Conservation (phyloP, 2,329 filamentous ascomycete species). For the Talaromyces sp. region DNA sequence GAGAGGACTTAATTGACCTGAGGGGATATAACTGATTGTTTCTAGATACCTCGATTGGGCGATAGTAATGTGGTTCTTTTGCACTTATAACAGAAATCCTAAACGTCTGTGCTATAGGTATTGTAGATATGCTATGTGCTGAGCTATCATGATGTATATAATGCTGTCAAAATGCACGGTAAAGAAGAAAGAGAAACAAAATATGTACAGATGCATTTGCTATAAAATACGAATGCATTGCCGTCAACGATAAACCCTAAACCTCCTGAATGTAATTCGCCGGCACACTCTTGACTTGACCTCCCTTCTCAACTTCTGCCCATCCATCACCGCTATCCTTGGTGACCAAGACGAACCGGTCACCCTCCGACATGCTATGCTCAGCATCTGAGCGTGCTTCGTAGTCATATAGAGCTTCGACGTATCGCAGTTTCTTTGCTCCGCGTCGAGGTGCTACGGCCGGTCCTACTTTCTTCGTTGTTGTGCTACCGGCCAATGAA, state of each 20-base stretch:
- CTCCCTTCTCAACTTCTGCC: conserved; percentile 93
- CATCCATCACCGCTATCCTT: conserved; percentile 90
- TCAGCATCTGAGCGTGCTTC: conserved; percentile 79
- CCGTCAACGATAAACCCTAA: conserved; percentile 28
- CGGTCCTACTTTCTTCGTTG: conserved; percentile 78
- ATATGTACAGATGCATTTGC: conserved; percentile 6
- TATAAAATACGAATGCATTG: not conserved
- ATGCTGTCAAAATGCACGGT: conserved; percentile 16
- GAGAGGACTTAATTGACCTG: conserved; percentile 33
- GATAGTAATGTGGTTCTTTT: not conserved
- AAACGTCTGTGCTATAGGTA: not conserved
- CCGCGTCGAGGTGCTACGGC: conserved; percentile 86
- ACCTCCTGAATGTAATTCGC: conserved; percentile 86
- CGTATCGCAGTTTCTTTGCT: conserved; percentile 90
- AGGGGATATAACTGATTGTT: not conserved
- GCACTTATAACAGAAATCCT: not conserved
- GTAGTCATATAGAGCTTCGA: conserved; percentile 91
- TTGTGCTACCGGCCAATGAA: conserved; percentile 57
- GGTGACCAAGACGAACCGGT: conserved; percentile 84
- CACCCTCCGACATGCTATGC: conserved; percentile 85
- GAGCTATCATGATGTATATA: not conserved
- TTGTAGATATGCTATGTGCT: conserved; percentile 2
- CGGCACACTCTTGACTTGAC: conserved; percentile 81
- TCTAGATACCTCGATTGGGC: not conserved
- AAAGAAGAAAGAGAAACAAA: conserved; percentile 20